Evolutionary conservation across 2,329 filamentous ascomycete species (phyloP).

Genomic region (Pseudocercospora eumusae): DNA sequence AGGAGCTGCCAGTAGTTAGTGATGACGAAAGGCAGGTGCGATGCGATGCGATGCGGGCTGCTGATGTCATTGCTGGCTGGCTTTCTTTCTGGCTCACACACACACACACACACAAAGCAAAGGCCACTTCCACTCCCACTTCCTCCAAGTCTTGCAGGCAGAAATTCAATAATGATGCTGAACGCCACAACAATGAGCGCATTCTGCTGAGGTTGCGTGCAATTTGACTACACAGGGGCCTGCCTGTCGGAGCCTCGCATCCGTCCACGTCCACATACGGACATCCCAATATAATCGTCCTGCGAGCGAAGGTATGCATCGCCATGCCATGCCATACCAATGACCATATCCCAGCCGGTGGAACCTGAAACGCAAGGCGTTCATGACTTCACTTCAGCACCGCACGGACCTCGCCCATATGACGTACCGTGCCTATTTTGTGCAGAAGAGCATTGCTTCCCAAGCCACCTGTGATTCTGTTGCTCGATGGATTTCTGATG

Average conservation of each 20-base stretch:
- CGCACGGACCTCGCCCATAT: not conserved
- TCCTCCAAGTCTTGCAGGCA: too few species aligned
- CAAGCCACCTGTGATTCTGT: not conserved
- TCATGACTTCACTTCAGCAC: not conserved
- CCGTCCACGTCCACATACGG: not conserved
- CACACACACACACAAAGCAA: not conserved
- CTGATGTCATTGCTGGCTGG: not conserved
- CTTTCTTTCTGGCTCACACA: too few species aligned
- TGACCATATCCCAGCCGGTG: not conserved
- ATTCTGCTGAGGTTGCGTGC: not conserved
- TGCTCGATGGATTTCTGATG: not conserved
- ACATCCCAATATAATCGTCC: not conserved
- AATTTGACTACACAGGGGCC: constrained; percentile 1
- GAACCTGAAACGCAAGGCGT: not conserved
- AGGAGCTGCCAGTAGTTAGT: too few species aligned
- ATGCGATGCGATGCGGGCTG: not conserved
- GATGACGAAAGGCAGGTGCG: constrained; percentile 6
- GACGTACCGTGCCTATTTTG: not conserved
- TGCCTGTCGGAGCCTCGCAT: not conserved
- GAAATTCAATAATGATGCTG: not conserved
- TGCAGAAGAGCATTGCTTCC: not conserved
- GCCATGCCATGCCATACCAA: too few species aligned
- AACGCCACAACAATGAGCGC: not conserved
- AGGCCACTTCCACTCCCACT: not conserved
- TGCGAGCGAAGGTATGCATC: not conserved